Conservation (phyloP, 306 rosid species). For the Calophaca sinica region DNA sequence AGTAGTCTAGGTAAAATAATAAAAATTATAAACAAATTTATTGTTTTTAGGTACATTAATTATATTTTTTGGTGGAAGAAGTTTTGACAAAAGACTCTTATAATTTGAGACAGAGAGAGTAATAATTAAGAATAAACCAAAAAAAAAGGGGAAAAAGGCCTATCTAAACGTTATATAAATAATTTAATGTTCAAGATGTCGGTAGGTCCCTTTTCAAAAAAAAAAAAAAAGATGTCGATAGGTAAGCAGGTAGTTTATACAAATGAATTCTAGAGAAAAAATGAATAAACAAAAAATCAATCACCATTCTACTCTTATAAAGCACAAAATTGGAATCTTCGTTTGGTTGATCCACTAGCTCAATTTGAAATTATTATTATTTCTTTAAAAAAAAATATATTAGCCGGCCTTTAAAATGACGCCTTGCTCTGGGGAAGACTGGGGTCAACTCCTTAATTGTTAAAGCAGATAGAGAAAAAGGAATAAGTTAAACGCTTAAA, state of each 20-base stretch:
- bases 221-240: neutral
- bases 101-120: too few relatives aligned
- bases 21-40: too few relatives aligned
- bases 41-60: too few relatives aligned
- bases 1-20: too few relatives aligned
- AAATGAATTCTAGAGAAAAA: neutral
- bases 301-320: neutral
- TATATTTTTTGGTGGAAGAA: too few relatives aligned
- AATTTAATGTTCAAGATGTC: neutral
- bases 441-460: too few relatives aligned
- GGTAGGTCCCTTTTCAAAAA: neutral
- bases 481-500: slow-evolving; percentile 15
- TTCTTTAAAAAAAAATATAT: neutral
- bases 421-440: neutral
- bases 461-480: neutral
- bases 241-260: neutral
- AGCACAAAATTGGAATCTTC: slow-evolving; percentile 35
- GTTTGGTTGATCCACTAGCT: neutral
- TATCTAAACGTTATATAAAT: slow-evolving; percentile 14
- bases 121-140: neutral
- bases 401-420: slow-evolving; percentile 37
- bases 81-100: too few relatives aligned
- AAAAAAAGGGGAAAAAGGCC: neutral
- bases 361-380: slow-evolving; percentile 1
- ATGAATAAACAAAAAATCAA: neutral